Evolutionary conservation across 2,329 filamentous ascomycete genomes (phyloP).

Genomic region (Aotearoamyces nothofagi): DNA sequence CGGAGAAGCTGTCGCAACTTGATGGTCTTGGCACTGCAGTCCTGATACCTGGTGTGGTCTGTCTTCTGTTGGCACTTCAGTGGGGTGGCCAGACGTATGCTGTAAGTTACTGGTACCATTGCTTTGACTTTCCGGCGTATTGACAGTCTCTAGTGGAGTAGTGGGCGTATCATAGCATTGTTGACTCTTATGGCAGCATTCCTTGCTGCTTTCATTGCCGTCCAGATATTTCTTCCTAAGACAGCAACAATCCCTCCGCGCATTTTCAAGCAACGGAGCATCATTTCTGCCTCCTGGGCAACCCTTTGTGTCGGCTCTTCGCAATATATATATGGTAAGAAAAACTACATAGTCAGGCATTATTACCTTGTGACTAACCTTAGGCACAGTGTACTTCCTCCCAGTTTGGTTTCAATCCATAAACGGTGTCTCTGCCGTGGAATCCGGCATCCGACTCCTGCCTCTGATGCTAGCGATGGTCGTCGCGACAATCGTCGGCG

Average conservation of each 20-base stretch:
- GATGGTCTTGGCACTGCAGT: constrained; percentile 30
- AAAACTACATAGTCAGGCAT: too few species aligned
- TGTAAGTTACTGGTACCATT: too few species aligned
- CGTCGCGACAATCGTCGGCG: constrained; percentile 21
- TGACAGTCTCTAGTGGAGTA: too few species aligned
- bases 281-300: constrained; percentile 14
- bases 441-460: constrained; percentile 24
- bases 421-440: constrained; percentile 22
- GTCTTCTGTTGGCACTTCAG: constrained; percentile 30
- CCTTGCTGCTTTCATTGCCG: constrained; percentile 11
- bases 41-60: constrained; percentile 29
- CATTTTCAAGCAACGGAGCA: constrained; percentile 19
- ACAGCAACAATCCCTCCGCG: constrained; percentile 21
- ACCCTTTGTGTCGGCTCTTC: constrained; percentile 1
- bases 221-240: constrained; percentile 17
- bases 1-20: constrained; percentile 30
- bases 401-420: constrained; percentile 30
- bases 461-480: constrained; percentile 15
- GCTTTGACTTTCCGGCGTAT: too few species aligned
- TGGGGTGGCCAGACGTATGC: constrained; percentile 29
- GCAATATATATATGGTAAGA: too few species aligned
- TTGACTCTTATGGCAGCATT: constrained; percentile 12
- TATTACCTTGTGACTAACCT: constrained; percentile 11
- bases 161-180: constrained; percentile 18
- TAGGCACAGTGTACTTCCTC: constrained; percentile 15